Conservation (phyloP, 2,329 filamentous ascomycete genomes). For the Trichoderma asperellum region DNA sequence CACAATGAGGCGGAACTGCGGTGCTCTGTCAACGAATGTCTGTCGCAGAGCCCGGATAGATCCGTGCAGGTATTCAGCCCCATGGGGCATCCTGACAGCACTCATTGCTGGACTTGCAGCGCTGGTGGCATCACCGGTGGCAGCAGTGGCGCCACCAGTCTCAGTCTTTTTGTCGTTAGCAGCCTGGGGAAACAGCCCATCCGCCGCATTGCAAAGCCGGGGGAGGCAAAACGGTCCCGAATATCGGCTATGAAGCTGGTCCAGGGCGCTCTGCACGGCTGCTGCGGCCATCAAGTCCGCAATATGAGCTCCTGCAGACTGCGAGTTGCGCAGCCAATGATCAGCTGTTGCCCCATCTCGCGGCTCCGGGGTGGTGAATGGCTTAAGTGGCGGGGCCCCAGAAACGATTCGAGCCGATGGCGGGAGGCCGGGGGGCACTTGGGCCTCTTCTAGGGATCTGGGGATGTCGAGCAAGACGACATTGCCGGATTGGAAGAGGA, state of each 20-base stretch:
- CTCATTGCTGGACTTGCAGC: background rate
- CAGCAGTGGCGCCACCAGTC: background rate
- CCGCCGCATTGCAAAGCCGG: constrained; percentile 39
- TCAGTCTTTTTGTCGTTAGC: background rate
- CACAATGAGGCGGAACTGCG: constrained; percentile 68
- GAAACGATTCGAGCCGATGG: constrained; percentile 52
- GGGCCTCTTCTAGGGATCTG: constrained; percentile 68
- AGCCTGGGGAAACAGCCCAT: background rate
- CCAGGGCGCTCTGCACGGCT: constrained; percentile 50
- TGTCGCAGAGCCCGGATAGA: constrained; percentile 49
- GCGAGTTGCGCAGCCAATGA: constrained; percentile 19
- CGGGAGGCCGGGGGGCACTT: constrained; percentile 51
- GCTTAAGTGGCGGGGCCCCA: constrained; percentile 46
- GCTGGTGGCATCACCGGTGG: background rate
- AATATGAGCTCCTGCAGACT: constrained; percentile 52
- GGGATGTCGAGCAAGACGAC: constrained; percentile 70
- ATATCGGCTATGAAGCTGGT: constrained; percentile 41
- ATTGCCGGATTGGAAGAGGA: constrained; percentile 42
- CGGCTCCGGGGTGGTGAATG: constrained; percentile 59
- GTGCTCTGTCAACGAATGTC: constrained; percentile 48
- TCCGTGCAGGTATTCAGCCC: constrained; percentile 53
- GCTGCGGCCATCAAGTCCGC: constrained; percentile 59
- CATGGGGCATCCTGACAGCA: constrained; percentile 44
- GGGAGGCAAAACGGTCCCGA: constrained; percentile 53
- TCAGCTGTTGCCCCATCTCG: constrained; percentile 33